Evolutionary conservation across 495 filamentous ascomycete genomes (phyloP), one percentile per base, ranked within the genome.

Genomic region (Xylaria castorea): DNA sequence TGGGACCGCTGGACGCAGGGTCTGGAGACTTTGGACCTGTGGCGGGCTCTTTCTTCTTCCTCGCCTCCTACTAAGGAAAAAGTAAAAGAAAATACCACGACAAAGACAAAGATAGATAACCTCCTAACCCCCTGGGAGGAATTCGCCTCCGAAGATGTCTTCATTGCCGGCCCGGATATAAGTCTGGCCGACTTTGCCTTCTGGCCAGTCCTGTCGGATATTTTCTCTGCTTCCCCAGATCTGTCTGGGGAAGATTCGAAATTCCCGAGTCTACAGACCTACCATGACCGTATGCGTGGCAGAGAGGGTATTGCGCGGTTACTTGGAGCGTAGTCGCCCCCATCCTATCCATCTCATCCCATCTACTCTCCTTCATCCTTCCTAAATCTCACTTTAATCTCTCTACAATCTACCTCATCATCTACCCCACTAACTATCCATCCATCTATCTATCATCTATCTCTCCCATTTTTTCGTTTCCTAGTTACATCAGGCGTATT

Each of bases 121-220:
- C 75, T 77, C 5, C 63, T 91, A 18, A 71, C 78, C 0, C 65
- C 78, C 1, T 92, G 89, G 87, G 88, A 91, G 60, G 68, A 65
- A 14, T 79, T 80, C 65, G 79, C 88, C 3, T 73, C 78, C 5
- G 83, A 84, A 27, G 80, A 79, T 62, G 78, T 82, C 38, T 93
- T 90, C 73, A 87, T 92, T 6, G 87, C 87, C 20, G 91, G 90
- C 0, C 69, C 79, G 0, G 72, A 73, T 1, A 85, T 91, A 20
- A 85, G 86, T 2, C 83, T 93, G 20, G 91, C 89, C 12, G 93
- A 95, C 78, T 93, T 89, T 75, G 88, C 89, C 0, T 81, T 93
- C 12, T 94, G 91, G 91, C 92, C 93, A 0, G 85, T 93, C 12
- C 80, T 95, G 51, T 79, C 90, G 63, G 86, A 90, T 38, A 86